Conservation (phyloP, 805 yeast species). For the Grigorovia transvaalensis region DNA sequence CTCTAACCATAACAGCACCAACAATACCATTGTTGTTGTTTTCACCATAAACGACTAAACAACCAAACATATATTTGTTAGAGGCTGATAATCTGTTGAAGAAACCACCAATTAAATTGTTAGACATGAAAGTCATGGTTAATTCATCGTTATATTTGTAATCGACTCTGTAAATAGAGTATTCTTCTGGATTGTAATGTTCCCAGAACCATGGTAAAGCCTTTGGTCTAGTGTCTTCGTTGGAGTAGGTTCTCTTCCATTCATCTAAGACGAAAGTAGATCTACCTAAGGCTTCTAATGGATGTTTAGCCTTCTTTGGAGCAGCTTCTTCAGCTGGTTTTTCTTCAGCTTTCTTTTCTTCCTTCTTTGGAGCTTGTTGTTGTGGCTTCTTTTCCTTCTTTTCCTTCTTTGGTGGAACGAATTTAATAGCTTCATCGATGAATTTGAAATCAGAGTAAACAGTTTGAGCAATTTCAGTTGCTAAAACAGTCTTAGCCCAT, state of each 20-base stretch:
- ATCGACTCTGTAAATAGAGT: conserved; percentile 90
- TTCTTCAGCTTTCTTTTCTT: conserved; percentile 14
- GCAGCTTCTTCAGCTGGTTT: conserved; percentile 32
- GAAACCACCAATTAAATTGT: conserved; percentile 96
- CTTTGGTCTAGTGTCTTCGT: conserved; percentile 89
- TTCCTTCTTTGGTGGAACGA: conserved; percentile 66
- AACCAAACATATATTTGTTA: conserved; percentile 88
- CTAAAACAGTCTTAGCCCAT: conserved; percentile 56
- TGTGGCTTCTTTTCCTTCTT: conserved; percentile 48
- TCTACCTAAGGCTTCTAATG: conserved; percentile 75
- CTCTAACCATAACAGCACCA: conserved; percentile 92
- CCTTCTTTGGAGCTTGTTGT: conserved; percentile 19
- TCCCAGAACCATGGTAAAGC: conserved; percentile 99
- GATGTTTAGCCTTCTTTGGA: conserved; percentile 79
- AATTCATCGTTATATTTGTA: conserved; percentile 97
- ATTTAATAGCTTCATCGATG: conserved; percentile 46
- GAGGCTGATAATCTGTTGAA: conserved; percentile 90
- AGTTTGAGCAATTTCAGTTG: conserved; percentile 38
- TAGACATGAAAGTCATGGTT: conserved; percentile 94
- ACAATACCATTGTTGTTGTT: conserved; percentile 96
- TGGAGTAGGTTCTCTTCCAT: conserved; percentile 95
- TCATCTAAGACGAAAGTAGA: conserved; percentile 65
- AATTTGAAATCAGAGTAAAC: conserved; percentile 43
- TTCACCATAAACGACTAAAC: conserved; percentile 92
- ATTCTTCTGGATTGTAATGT: conserved; percentile 82